Base-by-base conservation (phyloP, 2,329 filamentous ascomycete genomes). In the Paraphaeosphaeria sporulosa region DNA sequence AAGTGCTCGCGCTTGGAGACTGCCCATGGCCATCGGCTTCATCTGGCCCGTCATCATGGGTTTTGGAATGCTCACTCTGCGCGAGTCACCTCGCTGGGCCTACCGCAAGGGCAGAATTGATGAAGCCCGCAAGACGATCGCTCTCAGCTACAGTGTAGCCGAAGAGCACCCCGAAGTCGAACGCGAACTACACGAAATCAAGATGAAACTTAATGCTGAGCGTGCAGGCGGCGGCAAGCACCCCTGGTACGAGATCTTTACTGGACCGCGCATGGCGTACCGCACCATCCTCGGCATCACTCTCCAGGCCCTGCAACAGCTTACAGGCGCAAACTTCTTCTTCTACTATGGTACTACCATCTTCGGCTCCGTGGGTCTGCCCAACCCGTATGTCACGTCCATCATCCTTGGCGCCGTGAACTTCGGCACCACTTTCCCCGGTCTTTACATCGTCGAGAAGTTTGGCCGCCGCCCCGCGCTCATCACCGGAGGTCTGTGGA, bases 281-380 rank as follows among this genome's bases (percentile, higher is more conserved):
- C 84, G 89, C 27, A 89, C 87, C 0, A 49, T 86, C 0, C 81
- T 91, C 0, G 89, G 89, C 42, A 84, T 90, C 38, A 72, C 81
- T 3, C 82, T 91, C 1, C 87, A 90, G 75, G 84, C 86, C 44
- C 84, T 88, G 5, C 88, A 91, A 74, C 89, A 91, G 71, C 80
- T 91, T 2, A 90, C 88, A 0, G 89, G 89, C 34, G 87, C 85
- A 60, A 89, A 89, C 77, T 90, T 87, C 77, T 89, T 87, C 80
- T 89, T 90, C 75, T 82, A 82, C 71, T 82, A 82, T 61, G 81
- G 81, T 8, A 82, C 80, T 0, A 80, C 79, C 0, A 80, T 83
- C 55, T 84, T 84, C 70, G 56, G 65, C 0, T 74, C 75, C 0
- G 74, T 78, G 13, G 79, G 79, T 10, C 69, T 82, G 4, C 67